Evolutionary conservation across 2,329 filamentous ascomycete species (phyloP).

Genomic region (Arthroderma sp.): DNA sequence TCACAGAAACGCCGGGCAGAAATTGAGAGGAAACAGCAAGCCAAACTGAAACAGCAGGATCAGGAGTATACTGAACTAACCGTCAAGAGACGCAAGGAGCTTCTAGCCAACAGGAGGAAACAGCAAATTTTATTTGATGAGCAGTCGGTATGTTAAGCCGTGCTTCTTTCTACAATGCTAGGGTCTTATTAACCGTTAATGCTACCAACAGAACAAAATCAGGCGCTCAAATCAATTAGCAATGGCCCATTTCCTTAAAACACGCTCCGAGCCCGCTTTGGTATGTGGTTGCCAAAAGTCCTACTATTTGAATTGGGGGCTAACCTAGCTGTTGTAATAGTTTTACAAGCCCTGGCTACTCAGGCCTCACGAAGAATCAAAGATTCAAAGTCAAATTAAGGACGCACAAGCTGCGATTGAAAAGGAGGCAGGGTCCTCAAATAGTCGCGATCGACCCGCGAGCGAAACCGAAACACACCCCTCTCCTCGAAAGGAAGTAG

Average conservation of each 20-base stretch:
- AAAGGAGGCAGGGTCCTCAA: constrained; percentile 52
- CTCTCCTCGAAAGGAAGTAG: constrained; percentile 9
- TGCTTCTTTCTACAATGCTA: background rate
- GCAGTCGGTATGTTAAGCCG: constrained; percentile 49
- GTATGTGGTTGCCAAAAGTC: constrained; percentile 39
- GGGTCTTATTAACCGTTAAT: constrained; percentile 14
- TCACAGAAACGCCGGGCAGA: constrained; percentile 58
- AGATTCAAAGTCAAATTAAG: constrained; percentile 56
- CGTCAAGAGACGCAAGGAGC: constrained; percentile 50
- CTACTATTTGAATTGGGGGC: constrained; percentile 1
- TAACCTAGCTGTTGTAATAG: constrained; percentile 34
- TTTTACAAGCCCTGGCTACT: constrained; percentile 79
- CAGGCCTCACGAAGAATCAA: constrained; percentile 53
- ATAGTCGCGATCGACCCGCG: constrained; percentile 31
- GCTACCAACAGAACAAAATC: constrained; percentile 51
- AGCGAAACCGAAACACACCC: constrained; percentile 13
- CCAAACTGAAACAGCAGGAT: constrained; percentile 59
- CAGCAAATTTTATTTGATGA: constrained; percentile 67
- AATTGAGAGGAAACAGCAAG: constrained; percentile 70
- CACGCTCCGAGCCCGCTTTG: constrained; percentile 56
- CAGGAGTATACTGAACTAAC: constrained; percentile 57
- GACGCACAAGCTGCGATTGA: constrained; percentile 52
- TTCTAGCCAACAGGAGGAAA: constrained; percentile 47
- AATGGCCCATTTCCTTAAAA: constrained; percentile 60
- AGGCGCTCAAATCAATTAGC: constrained; percentile 60